Conservation (phyloP, 345 rosid species). For the Trapa bicornis region DNA sequence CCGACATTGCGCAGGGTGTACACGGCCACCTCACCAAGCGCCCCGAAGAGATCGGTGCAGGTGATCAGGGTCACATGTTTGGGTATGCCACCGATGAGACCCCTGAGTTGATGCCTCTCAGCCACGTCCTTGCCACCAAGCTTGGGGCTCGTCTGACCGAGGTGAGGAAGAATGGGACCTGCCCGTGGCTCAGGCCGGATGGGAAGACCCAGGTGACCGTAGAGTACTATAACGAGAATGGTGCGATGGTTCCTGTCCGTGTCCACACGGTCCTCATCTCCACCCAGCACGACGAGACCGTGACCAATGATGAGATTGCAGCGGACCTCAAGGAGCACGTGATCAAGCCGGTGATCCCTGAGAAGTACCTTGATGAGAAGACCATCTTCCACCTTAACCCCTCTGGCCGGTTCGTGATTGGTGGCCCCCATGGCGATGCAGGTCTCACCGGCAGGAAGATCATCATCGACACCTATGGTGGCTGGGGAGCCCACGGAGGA, state of each 20-base stretch:
- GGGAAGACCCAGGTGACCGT: constrained; percentile 79
- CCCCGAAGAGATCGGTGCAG: constrained; percentile 70
- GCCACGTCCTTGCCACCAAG: constrained; percentile 69
- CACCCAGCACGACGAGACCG: constrained; percentile 67
- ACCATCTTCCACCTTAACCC: constrained; percentile 87
- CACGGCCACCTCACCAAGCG: constrained; percentile 68
- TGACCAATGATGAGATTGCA: constrained; percentile 66
- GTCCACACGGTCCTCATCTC: constrained; percentile 74
- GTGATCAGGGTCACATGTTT: constrained; percentile 76
- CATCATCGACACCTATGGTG: constrained; percentile 67
- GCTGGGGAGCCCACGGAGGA: constrained; percentile 78
- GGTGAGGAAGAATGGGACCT: constrained; percentile 67
- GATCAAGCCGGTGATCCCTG: constrained; percentile 60
- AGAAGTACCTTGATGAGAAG: constrained; percentile 71
- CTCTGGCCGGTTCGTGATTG: constrained; percentile 69
- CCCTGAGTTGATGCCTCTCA: constrained; percentile 60
- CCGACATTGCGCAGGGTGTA: constrained; percentile 71
- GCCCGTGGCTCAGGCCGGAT: constrained; percentile 65
- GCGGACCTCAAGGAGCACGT: constrained; percentile 79
- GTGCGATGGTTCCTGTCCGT: constrained; percentile 69
- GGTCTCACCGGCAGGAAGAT: constrained; percentile 70
- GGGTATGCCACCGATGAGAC: constrained; percentile 74
- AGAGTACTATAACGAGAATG: constrained; percentile 56
- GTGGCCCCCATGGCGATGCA: constrained; percentile 72
- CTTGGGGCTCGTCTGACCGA: constrained; percentile 66